phyloP scores from a whole-genome alignment of 768 basidiomycete species.

The Mycena vulgaris region DNA sequence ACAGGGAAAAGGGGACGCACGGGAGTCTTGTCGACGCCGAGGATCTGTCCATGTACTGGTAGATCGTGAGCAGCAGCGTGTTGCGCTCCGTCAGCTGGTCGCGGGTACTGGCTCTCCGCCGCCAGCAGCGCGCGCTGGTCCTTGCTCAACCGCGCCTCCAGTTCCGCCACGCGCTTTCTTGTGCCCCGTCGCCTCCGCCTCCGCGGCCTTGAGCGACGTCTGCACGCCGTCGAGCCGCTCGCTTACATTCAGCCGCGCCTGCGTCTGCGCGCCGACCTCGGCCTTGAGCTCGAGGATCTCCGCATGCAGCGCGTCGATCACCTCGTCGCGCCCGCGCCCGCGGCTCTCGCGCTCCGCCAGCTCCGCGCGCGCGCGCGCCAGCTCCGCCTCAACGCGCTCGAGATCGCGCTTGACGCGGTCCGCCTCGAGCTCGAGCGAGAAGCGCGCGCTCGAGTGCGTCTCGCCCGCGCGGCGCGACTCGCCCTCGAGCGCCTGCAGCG shows the following conservation, averaged over 20 bases:
- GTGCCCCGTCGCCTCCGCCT: conserved; percentile 74
- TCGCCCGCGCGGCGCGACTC: conserved; percentile 89
- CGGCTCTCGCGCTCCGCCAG: conserved; percentile 76
- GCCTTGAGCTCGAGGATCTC: conserved; percentile 87
- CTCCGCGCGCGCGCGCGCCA: conserved; percentile 79
- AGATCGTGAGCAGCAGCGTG: conserved; percentile 91
- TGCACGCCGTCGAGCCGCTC: conserved; percentile 91
- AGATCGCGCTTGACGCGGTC: conserved; percentile 91
- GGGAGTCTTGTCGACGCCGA: conserved; percentile 90
- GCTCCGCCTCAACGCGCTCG: conserved; percentile 84
- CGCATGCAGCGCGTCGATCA: conserved; percentile 81
- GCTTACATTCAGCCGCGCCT: conserved; percentile 86
- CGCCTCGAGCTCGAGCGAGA: conserved; percentile 91
- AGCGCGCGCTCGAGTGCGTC: conserved; percentile 84
- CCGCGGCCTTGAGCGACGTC: conserved; percentile 72
- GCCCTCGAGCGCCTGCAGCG: conserved; percentile 78
- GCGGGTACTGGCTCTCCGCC: conserved; percentile 86
- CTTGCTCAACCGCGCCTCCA: conserved; percentile 86
- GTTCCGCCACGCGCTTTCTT: conserved; percentile 76
- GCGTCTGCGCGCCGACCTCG: conserved; percentile 88
- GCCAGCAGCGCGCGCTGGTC: conserved; percentile 82
- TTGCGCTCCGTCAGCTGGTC: conserved; percentile 96
- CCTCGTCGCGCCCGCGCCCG: conserved; percentile 78
- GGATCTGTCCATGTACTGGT: conserved; percentile 95
- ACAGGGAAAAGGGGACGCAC: conserved; percentile 59